phyloP scores from a whole-genome alignment of 2,329 filamentous ascomycete genomes.

The Aspergillus pseudoviridinutans region DNA sequence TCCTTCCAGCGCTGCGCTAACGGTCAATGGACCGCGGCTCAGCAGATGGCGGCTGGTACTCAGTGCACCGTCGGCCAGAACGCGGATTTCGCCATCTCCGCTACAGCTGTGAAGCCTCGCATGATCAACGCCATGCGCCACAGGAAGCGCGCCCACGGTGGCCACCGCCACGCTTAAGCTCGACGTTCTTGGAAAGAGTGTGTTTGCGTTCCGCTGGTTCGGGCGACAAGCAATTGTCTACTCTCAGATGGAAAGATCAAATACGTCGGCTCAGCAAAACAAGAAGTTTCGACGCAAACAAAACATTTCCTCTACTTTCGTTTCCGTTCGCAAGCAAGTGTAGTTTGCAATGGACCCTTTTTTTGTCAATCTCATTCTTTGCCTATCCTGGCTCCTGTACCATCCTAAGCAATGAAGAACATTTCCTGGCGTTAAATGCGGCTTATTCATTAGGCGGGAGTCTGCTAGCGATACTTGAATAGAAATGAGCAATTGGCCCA shows the following conservation, averaged over 20 bases:
- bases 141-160: constrained; percentile 21
- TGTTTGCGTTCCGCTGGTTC: constrained; percentile 12
- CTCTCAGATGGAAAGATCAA: background rate
- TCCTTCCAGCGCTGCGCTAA: constrained; percentile 62
- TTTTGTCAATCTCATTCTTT: constrained; percentile 9
- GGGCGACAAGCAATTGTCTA: background rate
- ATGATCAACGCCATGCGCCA: constrained; percentile 25
- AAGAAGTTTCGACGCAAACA: background rate
- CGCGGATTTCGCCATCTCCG: constrained; percentile 21
- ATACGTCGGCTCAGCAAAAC: background rate
- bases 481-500: background rate
- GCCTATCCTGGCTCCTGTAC: constrained; percentile 16
- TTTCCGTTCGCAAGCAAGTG: constrained; percentile 7
- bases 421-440: background rate
- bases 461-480: background rate
- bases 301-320: constrained; percentile 3
- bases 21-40: constrained; percentile 51
- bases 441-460: background rate
- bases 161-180: constrained; percentile 20
- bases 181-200: background rate
- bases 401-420: constrained; percentile 6
- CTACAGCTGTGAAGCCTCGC: constrained; percentile 20
- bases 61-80: constrained; percentile 44
- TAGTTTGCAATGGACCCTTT: constrained; percentile 6
- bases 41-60: constrained; percentile 53